Evolutionary conservation across 495 filamentous ascomycete genomes (phyloP), one percentile per base, ranked within the genome.

Genomic region (Baudoinia panamericana): DNA sequence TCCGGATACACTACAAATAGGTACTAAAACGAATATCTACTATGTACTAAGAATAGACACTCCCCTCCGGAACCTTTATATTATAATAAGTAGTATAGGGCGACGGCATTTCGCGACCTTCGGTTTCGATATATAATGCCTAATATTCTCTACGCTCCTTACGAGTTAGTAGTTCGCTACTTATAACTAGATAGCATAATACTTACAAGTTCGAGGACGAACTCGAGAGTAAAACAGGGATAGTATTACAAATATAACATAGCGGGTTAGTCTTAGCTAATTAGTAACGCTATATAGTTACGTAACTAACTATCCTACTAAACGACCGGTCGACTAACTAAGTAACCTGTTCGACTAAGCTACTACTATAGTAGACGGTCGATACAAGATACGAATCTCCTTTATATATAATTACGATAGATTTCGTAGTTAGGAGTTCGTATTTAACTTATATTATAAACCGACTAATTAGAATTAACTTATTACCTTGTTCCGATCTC

Each of bases 61-160:
- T 5, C 3, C 18, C 31, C 4, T 35, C 18, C 31, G 15, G 5
- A 3, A 18, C 5, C 12, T 35, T 35, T 17, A 19, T 19, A 4
- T 17, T 18, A 5, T 19, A 19, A 35, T 35, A 35, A 12, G 13
- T 3, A 17, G 31, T 5, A 17, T 35, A 35, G 13, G 18, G 31
- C 17, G 31, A 35, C 3, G 15, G 31, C 12, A 35, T 35, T 12
- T 35, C 31, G 31, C 31, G 31, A 17, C 31, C 31, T 35, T 35
- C 13, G 5, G 13, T 4, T 35, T 35, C 13, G 13, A 35, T 35
- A 18, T 11, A 19, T 5, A 35, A 4, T 5, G 31, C 31, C 12
- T 35, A 35, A 5, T 19, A 19, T 35, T 35, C 31, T 13, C 31
- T 13, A 4, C 31, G 31, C 12, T 35, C 31, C 21, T 17, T 35